phyloP scores from a whole-genome alignment of 2,329 filamentous ascomycete species.

The Arachnopeziza araneosa region DNA sequence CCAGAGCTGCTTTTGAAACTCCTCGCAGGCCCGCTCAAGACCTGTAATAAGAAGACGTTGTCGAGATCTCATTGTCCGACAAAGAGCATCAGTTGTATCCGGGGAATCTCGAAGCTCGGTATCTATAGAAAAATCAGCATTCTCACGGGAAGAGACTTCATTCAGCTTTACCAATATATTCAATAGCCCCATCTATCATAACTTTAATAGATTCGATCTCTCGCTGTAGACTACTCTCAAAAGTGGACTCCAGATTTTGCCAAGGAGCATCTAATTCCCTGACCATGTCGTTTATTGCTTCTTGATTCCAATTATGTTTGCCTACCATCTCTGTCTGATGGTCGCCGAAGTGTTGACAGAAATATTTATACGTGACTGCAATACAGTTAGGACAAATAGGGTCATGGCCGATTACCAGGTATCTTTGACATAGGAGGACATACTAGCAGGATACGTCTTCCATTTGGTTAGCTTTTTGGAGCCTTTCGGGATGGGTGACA shows the following conservation, averaged over 20 bases:
- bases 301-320: slow-evolving; percentile 40
- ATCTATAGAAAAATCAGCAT: slow-evolving; percentile 5
- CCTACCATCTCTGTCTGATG: slow-evolving; percentile 28
- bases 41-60: slow-evolving; percentile 25
- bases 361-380: slow-evolving; percentile 36
- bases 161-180: slow-evolving; percentile 3
- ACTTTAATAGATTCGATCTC: slow-evolving; percentile 12
- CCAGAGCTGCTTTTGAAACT: slow-evolving; percentile 16
- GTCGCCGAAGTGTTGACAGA: slow-evolving; percentile 38
- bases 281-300: slow-evolving; percentile 36
- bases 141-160: not conserved
- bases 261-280: slow-evolving; percentile 32
- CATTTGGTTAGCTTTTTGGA: not conserved
- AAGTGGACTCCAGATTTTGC: slow-evolving; percentile 19
- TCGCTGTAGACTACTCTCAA: slow-evolving; percentile 16
- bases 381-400: not conserved
- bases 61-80: slow-evolving; percentile 26
- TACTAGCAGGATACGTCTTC: not conserved
- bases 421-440: not conserved
- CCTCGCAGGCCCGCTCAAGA: slow-evolving; percentile 22
- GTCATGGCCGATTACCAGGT: not conserved
- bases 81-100: slow-evolving; percentile 16
- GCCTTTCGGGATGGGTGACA: slow-evolving; percentile 4
- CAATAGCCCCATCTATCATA: slow-evolving; percentile 10
- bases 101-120: slow-evolving; percentile 5